Evolutionary conservation across 345 rosid species (phyloP).

Genomic region (Passiflora organensis): DNA sequence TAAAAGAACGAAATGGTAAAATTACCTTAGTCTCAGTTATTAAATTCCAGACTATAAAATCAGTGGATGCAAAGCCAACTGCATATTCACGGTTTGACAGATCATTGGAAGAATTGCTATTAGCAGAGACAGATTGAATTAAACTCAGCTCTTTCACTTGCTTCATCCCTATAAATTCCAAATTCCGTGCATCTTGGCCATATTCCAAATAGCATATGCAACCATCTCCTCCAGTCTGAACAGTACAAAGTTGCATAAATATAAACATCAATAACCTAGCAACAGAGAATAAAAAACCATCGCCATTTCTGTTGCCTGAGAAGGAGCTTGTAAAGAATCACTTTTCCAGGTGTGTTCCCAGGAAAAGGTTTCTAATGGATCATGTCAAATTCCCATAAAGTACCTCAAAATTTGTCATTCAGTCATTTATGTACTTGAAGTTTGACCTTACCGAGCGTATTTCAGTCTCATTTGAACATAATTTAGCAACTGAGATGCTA

Average conservation of each 20-base stretch:
- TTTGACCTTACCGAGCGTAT: constrained; percentile 64
- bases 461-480: constrained; percentile 48
- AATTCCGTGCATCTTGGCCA: constrained; percentile 44
- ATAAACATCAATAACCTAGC: constrained; percentile 6
- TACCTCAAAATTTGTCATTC: constrained; percentile 3
- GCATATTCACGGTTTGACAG: constrained; percentile 53
- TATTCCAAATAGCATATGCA: constrained; percentile 86
- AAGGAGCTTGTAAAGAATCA: background rate
- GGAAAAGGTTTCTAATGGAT: too few relatives aligned
- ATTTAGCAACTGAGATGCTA: constrained; percentile 55
- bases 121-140: constrained; percentile 54
- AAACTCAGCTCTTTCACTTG: constrained; percentile 83
- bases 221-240: constrained; percentile 96
- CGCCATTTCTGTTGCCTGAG: too few relatives aligned
- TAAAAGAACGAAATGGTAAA: constrained; percentile 8
- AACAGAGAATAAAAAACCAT: background rate
- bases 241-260: constrained; percentile 15
- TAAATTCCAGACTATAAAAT: constrained; percentile 82
- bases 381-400: constrained; percentile 3
- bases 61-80: constrained; percentile 85
- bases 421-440: background rate
- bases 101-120: constrained; percentile 29
- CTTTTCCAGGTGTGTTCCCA: background rate
- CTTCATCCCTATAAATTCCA: constrained; percentile 89
- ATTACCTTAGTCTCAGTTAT: constrained; percentile 66